Percentiles rank a stretch among this genome's conserved stretches.
These are phyloP conservation scores for Vitis hybrid DNA, from an alignment of 177 flowering plant genomes.

Conservation along the genomic window DNA sequence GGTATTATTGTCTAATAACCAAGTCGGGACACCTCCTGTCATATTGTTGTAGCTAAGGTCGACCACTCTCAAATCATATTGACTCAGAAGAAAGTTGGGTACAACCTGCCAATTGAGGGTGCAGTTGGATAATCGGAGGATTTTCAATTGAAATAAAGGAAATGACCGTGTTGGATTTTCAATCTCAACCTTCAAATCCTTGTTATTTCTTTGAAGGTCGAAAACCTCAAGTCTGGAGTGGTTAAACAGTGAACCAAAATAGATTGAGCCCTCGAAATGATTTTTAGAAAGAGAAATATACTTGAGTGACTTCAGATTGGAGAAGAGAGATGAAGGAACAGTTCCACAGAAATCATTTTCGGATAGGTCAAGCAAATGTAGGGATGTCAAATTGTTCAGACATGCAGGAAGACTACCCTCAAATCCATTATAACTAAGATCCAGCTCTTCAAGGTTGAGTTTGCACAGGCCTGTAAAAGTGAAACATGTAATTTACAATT, in stretches of 20 bases:
- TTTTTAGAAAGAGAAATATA: neutral
- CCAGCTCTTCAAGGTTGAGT: no score
- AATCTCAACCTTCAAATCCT: neutral
- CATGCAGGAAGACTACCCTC: no score
- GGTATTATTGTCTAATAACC: neutral
- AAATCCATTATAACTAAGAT: no score
- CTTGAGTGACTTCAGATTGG: neutral
- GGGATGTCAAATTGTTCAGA: no score
- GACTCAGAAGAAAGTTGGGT: conserved; percentile 1
- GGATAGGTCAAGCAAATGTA: no score
- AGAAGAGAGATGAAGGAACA: neutral
- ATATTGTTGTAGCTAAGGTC: conserved; percentile 11
- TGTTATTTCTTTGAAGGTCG: neutral
- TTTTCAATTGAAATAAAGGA: conserved; percentile 6
- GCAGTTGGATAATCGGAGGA: neutral
- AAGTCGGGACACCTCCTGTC: conserved; percentile 7
- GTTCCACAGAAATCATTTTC: no score
- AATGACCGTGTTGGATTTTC: neutral
- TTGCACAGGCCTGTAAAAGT: no score
- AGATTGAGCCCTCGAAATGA: neutral
- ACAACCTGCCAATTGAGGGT: no score
- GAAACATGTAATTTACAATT: no score
- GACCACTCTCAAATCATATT: neutral
- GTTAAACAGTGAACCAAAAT: conserved; percentile 3
- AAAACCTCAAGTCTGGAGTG: conserved; percentile 6